These are phyloP conservation scores for Colletotrichum godetiae DNA, from an alignment of 2,329 filamentous ascomycete genomes.

Conservation along the genomic window DNA sequence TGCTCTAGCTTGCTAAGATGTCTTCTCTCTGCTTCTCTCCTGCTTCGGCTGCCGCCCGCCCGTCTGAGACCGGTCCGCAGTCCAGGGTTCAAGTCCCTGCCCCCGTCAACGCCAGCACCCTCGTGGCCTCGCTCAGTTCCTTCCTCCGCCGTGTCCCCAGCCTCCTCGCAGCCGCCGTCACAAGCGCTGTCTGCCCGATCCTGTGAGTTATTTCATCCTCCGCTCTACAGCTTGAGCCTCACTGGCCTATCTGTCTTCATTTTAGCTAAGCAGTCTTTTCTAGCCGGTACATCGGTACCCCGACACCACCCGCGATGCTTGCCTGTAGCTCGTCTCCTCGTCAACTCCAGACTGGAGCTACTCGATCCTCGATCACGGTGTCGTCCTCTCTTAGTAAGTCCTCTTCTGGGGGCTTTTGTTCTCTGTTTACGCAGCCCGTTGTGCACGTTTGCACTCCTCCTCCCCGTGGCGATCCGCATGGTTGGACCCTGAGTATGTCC, in stretches of 20 bases:
- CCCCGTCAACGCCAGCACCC: background rate
- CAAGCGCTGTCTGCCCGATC: background rate
- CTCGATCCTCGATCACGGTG: constrained; percentile 17
- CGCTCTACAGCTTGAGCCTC: background rate
- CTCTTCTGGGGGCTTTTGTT: constrained; percentile 2
- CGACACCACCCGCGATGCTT: constrained; percentile 9
- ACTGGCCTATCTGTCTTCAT: background rate
- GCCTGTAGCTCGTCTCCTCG: constrained; percentile 2
- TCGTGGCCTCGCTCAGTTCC: constrained; percentile 13
- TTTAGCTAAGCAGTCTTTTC: background rate
- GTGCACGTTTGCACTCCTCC: background rate
- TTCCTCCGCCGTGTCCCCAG: background rate
- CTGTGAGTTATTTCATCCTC: background rate
- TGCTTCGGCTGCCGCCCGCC: constrained; percentile 11
- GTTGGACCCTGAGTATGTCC: constrained; percentile 12
- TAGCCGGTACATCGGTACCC: background rate
- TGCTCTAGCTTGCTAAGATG: constrained; percentile 13
- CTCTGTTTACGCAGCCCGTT: background rate
- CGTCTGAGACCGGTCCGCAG: constrained; percentile 14
- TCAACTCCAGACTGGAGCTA: background rate
- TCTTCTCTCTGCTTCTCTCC: constrained; percentile 12
- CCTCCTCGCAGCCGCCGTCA: background rate
- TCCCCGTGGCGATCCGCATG: background rate
- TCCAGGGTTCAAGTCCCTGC: constrained; percentile 11
- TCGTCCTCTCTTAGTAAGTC: constrained; percentile 4